phyloP scores from a whole-genome alignment of 305 asterid genomes.

The Fraxinus nigra region DNA sequence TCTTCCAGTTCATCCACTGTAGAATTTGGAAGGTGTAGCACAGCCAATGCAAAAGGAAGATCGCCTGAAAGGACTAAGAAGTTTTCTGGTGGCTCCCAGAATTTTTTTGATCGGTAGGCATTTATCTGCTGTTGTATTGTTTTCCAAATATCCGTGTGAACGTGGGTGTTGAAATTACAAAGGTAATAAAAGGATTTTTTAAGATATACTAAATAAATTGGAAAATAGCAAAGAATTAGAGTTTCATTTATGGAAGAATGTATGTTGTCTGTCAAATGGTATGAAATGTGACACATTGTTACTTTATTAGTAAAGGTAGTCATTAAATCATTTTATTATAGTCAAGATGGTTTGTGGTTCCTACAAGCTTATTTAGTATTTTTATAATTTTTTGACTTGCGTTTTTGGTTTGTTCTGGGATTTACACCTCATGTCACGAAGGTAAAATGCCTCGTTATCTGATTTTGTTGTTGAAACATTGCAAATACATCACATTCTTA shows the following conservation, averaged over 20 bases:
- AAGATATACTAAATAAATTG: background rate
- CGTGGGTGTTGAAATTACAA: background rate
- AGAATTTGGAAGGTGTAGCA: conserved; percentile 30
- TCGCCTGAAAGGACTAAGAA: conserved; percentile 53
- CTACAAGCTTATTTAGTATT: background rate
- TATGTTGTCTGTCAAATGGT: background rate
- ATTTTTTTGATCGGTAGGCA: conserved; percentile 70
- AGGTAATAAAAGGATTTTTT: background rate
- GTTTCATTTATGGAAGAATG: background rate
- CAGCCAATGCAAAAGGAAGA: conserved; percentile 35
- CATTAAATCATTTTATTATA: background rate
- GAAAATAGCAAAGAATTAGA: background rate
- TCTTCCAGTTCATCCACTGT: conserved; percentile 30
- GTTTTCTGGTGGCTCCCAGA: conserved; percentile 40
- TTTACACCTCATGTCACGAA: background rate
- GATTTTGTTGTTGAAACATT: background rate
- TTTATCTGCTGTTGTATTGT: conserved; percentile 18
- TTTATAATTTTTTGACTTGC: background rate
- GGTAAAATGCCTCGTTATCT: background rate
- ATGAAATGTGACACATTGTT: background rate
- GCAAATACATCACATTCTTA: background rate
- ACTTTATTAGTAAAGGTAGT: background rate
- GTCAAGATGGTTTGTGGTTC: background rate
- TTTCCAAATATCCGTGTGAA: conserved; percentile 9
- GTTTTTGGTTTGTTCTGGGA: background rate